Evolutionary conservation across 2,329 filamentous ascomycete genomes (phyloP).

Genomic region (Sphaerulina musiva): DNA sequence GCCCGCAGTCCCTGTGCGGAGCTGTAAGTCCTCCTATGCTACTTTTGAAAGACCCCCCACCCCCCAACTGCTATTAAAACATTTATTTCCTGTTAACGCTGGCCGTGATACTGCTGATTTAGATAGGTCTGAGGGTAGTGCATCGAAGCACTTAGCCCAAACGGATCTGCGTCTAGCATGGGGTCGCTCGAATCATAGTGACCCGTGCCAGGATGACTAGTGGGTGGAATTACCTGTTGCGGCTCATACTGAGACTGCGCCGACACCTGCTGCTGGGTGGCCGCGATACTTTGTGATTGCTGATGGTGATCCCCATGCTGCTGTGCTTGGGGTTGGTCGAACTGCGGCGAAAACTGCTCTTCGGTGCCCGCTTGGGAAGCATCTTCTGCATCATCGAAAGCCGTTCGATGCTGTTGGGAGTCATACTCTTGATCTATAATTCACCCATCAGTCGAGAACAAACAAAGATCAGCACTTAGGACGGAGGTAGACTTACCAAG

Average conservation of each 20-base stretch:
- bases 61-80: not conserved
- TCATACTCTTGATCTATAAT: slow-evolving; percentile 94
- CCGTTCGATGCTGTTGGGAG: slow-evolving; percentile 50
- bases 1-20: slow-evolving; percentile 16
- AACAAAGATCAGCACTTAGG: slow-evolving; percentile 54
- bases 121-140: slow-evolving; percentile 21
- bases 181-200: slow-evolving; percentile 66
- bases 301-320: slow-evolving; percentile 28
- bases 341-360: slow-evolving; percentile 25
- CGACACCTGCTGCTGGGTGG: slow-evolving; percentile 12
- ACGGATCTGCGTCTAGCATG: slow-evolving; percentile 86
- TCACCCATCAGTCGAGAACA: slow-evolving; percentile 62
- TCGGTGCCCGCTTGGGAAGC: slow-evolving; percentile 21
- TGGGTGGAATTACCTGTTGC: slow-evolving; percentile 19
- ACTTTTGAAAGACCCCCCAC: slow-evolving; percentile 1
- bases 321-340: slow-evolving; percentile 19
- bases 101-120: slow-evolving; percentile 21
- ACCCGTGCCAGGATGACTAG: slow-evolving; percentile 17
- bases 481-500: slow-evolving; percentile 70
- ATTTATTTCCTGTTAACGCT: slow-evolving; percentile 3
- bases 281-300: slow-evolving; percentile 10
- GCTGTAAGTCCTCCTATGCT: slow-evolving; percentile 9
- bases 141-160: slow-evolving; percentile 90
- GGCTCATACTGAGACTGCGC: slow-evolving; percentile 17
- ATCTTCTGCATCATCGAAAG: slow-evolving; percentile 60